These are phyloP conservation scores for Mycena polygramma DNA, from an alignment of 768 basidiomycete genomes.

Conservation along the genomic window DNA sequence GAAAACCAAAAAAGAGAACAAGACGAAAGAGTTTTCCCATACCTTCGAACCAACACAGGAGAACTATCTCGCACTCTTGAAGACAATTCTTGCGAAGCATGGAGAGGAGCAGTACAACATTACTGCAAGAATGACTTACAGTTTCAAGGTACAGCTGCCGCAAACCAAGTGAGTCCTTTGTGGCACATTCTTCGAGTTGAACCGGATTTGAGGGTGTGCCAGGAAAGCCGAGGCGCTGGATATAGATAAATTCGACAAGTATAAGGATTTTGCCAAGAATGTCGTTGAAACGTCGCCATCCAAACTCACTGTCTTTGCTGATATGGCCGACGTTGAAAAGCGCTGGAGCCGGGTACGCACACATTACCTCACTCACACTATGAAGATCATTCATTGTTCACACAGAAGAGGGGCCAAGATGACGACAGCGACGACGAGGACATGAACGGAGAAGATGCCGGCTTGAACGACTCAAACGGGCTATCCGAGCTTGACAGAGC, in stretches of 20 bases:
- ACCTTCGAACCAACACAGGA: neutral
- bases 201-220: no score
- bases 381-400: neutral
- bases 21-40: constrained; percentile 27
- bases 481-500: constrained; percentile 28
- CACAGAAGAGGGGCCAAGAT: neutral
- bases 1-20: constrained; percentile 30
- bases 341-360: no score
- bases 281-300: no score
- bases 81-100: constrained; percentile 26
- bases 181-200: neutral
- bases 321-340: no score
- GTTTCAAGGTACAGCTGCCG: constrained; percentile 26
- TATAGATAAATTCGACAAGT: neutral
- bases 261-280: neutral
- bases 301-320: no score
- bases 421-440: constrained; percentile 4
- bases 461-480: neutral
- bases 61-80: constrained; percentile 24
- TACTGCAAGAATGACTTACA: constrained; percentile 5
- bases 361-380: no score
- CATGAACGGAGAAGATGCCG: no score
- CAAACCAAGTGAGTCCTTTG: constrained; percentile 2
- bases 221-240: constrained; percentile 10
- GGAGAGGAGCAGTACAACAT: constrained; percentile 33